Evolutionary conservation across 768 basidiomycete species (phyloP).

Genomic region (Mycena floridula): DNA sequence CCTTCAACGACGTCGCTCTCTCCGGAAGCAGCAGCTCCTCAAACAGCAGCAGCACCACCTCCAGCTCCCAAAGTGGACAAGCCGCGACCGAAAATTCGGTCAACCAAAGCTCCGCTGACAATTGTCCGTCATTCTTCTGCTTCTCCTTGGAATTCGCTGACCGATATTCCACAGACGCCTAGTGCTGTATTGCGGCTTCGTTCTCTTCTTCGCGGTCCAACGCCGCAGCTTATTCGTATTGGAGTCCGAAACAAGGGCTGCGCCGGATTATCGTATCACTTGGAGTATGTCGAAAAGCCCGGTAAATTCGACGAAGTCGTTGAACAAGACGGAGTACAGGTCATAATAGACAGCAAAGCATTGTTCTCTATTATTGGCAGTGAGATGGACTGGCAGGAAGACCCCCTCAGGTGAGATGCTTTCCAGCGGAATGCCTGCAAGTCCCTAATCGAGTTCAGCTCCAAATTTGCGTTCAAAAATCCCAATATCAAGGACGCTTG

Average conservation of each 20-base stretch:
- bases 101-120: slow-evolving; percentile 72
- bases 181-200: slow-evolving; percentile 67
- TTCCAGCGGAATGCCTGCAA: slow-evolving; percentile 1
- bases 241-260: slow-evolving; percentile 98
- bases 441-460: slow-evolving; percentile 33
- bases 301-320: slow-evolving; percentile 95
- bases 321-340: slow-evolving; percentile 89
- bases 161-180: slow-evolving; percentile 59
- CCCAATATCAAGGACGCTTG: slow-evolving; percentile 94
- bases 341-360: slow-evolving; percentile 94
- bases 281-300: slow-evolving; percentile 90
- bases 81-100: slow-evolving; percentile 56
- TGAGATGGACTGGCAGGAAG: slow-evolving; percentile 99
- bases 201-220: slow-evolving; percentile 71
- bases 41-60: slow-evolving; percentile 67
- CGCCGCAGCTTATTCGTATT: slow-evolving; percentile 89
- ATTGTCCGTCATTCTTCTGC: slow-evolving; percentile 43
- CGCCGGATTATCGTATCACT: slow-evolving; percentile 80
- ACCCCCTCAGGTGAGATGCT: slow-evolving; percentile 67
- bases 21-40: slow-evolving; percentile 60
- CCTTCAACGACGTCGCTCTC: slow-evolving; percentile 42
- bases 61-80: slow-evolving; percentile 60
- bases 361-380: slow-evolving; percentile 97
- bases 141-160: slow-evolving; percentile 2
- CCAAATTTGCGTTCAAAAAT: slow-evolving; percentile 81